Evolutionary conservation across 106 monocot species (phyloP).

Genomic region (Dendrobium chrysotoxum): DNA sequence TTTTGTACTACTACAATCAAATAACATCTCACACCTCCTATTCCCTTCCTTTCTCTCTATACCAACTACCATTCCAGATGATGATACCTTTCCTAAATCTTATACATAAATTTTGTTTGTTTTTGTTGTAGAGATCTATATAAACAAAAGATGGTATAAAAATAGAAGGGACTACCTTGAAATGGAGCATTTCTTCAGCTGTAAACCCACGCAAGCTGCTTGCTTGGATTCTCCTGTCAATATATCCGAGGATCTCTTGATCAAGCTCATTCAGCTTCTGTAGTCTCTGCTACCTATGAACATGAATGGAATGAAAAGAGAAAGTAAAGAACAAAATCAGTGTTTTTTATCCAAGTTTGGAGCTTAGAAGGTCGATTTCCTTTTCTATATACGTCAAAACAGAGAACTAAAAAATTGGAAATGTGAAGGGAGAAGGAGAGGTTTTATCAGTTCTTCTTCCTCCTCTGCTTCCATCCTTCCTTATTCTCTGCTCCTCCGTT

Average conservation of each 20-base stretch:
- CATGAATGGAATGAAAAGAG: not conserved
- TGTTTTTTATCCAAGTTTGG: not conserved
- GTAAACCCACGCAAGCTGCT: not conserved
- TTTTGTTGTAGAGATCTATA: not conserved
- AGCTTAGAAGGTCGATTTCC: not conserved
- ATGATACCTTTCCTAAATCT: no score
- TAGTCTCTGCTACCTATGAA: constrained; percentile 5
- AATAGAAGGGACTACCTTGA: not conserved
- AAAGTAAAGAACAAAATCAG: not conserved
- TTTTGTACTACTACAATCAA: no score
- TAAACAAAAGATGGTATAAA: not conserved
- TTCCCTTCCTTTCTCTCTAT: no score
- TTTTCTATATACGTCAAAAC: constrained; percentile 2
- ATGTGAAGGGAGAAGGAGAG: not conserved
- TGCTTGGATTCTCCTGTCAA: not conserved
- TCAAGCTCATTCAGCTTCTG: not conserved
- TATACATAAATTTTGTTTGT: not conserved
- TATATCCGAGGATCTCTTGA: not conserved
- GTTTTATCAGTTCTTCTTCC: constrained; percentile 7
- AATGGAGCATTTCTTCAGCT: constrained; percentile 1
- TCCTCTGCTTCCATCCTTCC: constrained; percentile 4
- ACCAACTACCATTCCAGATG: no score
- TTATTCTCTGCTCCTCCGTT: not conserved
- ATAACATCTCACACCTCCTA: no score
- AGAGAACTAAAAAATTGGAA: constrained; percentile 1